A percentile compares a stretch with the other conserved stretches of the same genome.
Evolutionary conservation across 208 protist species (phyloP).

Genomic region (Trypanosomatidae sp.): DNA sequence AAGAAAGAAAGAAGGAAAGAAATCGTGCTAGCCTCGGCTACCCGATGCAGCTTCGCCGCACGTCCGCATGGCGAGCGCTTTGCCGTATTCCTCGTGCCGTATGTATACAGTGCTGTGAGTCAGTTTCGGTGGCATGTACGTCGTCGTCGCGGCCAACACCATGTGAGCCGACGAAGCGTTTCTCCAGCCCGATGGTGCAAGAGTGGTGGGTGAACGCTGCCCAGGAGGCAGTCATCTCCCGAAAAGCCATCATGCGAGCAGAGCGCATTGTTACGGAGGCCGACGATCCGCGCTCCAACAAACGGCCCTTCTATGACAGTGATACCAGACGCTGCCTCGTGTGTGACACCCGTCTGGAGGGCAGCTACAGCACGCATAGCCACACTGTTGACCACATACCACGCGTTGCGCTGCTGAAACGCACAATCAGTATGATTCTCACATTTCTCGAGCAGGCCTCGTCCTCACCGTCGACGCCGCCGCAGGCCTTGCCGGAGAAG

Average conservation of each 20-base stretch:
- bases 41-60: background rate
- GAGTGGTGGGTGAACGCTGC: background rate
- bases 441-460: conserved; percentile 26
- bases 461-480: background rate
- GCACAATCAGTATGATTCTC: conserved; percentile 37
- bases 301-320: conserved; percentile 33
- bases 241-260: background rate
- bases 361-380: conserved; percentile 40
- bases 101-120: background rate
- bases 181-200: conserved; percentile 4
- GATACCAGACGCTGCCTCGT: conserved; percentile 32
- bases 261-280: conserved; percentile 9
- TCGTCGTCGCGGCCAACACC: background rate
- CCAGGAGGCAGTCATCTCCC: conserved; percentile 9
- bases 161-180: background rate
- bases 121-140: background rate
- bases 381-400: conserved; percentile 44
- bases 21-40: background rate
- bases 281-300: conserved; percentile 4
- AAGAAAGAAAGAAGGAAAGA: background rate
- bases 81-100: background rate
- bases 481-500: background rate
- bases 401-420: conserved; percentile 57
- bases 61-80: background rate
- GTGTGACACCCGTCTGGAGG: conserved; percentile 33